These are phyloP conservation scores for Blastocystis hominis DNA, from an alignment of 352 stramenopile genomes.

Conservation along the genomic window DNA sequence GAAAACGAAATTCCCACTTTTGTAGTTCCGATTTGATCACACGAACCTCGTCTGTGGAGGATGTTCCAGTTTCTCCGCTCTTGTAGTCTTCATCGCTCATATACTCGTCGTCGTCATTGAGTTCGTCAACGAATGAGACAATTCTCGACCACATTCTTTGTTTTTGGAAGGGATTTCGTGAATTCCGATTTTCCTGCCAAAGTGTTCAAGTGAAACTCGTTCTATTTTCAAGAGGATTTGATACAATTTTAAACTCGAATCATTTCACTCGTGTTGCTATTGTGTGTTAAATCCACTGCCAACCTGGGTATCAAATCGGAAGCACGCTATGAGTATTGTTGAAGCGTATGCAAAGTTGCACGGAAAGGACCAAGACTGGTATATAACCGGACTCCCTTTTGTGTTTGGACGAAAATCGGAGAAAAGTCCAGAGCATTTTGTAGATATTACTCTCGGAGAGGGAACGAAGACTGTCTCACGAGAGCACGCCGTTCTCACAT, in stretches of 20 bases:
- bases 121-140: constrained; percentile 43
- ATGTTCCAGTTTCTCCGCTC: neutral
- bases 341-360: constrained; percentile 7
- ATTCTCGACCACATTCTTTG: constrained; percentile 46
- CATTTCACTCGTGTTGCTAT: no score
- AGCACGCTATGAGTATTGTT: neutral
- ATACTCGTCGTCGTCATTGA: constrained; percentile 13
- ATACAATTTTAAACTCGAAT: no score
- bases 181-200: neutral
- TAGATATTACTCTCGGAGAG: constrained; percentile 30
- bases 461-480: constrained; percentile 1
- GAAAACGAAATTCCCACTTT: neutral
- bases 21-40: neutral
- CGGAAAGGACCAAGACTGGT: neutral
- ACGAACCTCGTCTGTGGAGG: neutral
- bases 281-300: no score
- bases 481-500: constrained; percentile 28
- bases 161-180: neutral
- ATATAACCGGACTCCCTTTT: neutral
- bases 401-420: constrained; percentile 22
- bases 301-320: no score
- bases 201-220: neutral
- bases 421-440: neutral
- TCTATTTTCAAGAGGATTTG: neutral
- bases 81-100: neutral